Percentiles rank a stretch among this genome's conserved stretches.
Evolutionary conservation across 73 alveolate genomes (phyloP).

Genomic region (Paramecium tetraurelia): DNA sequence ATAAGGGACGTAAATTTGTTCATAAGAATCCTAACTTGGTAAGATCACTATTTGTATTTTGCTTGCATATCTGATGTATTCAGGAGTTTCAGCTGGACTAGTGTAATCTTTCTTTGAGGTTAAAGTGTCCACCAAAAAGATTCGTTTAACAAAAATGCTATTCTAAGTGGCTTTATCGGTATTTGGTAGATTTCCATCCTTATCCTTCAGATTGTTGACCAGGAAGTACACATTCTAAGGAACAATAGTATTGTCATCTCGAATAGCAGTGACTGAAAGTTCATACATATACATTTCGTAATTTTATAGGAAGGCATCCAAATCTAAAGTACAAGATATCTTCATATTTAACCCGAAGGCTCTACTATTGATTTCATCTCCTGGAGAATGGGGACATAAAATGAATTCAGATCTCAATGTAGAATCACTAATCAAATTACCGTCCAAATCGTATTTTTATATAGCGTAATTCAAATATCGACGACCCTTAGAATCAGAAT

Average conservation of each 20-base stretch:
- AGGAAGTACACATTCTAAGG: background rate
- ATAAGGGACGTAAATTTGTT: background rate
- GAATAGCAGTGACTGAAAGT: background rate
- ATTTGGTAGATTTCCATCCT: background rate
- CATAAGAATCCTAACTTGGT: background rate
- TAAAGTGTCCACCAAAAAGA: background rate
- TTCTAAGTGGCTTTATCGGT: background rate
- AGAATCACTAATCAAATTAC: background rate
- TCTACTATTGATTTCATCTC: background rate
- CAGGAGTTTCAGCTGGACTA: background rate
- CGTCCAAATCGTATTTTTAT: background rate
- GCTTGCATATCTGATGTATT: background rate
- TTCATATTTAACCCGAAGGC: conserved; percentile 6
- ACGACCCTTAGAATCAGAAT: background rate
- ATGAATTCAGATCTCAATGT: conserved; percentile 12
- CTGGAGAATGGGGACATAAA: conserved; percentile 9
- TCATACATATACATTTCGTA: conserved; percentile 10
- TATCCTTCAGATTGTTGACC: background rate
- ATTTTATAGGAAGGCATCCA: background rate
- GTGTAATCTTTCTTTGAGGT: background rate
- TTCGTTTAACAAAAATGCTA: background rate
- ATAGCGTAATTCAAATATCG: background rate
- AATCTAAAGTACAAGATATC: background rate
- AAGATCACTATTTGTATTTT: background rate
- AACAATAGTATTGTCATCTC: background rate